Conservation (phyloP, 495 filamentous ascomycete genomes). For the Penicillium herquei region DNA sequence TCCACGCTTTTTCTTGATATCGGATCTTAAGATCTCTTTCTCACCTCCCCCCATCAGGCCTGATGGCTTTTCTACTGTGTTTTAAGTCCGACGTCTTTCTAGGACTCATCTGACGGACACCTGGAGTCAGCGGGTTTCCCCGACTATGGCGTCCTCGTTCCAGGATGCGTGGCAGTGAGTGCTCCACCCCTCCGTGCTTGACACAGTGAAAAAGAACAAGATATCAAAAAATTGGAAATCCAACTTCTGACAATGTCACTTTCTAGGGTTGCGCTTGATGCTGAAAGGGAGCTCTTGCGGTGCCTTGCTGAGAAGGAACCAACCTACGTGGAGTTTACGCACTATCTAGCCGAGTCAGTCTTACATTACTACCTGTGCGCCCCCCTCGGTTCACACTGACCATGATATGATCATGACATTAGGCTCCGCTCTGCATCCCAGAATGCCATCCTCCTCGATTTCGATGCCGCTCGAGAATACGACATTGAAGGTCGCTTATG, state of each 20-base stretch:
- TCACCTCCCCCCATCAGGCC: conserved; percentile 17
- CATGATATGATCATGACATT: conserved; percentile 6
- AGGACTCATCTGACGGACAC: conserved; percentile 55
- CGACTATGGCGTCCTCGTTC: conserved; percentile 49
- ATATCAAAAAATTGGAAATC: background rate
- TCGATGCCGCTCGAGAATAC: conserved; percentile 61
- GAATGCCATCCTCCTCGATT: conserved; percentile 69
- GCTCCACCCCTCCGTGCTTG: background rate
- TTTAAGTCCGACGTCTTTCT: conserved; percentile 41
- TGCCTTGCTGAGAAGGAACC: conserved; percentile 52
- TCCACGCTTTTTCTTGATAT: conserved; percentile 18
- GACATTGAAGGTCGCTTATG: conserved; percentile 72
- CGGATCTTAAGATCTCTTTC: conserved; percentile 4
- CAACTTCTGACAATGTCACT: conserved; percentile 17
- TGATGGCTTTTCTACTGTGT: conserved; percentile 45
- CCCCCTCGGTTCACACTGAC: conserved; percentile 12
- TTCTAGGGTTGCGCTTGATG: conserved; percentile 43
- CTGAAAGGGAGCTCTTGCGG: conserved; percentile 48
- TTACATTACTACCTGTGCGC: conserved; percentile 13
- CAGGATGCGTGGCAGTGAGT: conserved; percentile 54
- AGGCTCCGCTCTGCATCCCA: conserved; percentile 72
- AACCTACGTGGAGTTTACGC: conserved; percentile 56
- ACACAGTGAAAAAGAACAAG: background rate
- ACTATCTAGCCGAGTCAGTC: conserved; percentile 58
- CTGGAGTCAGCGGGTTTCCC: conserved; percentile 38